A percentile compares a stretch with the other conserved stretches of the same genome.
Conservation (phyloP, 192 early-diverging fungal species). For the Chytriomyces sp. region DNA sequence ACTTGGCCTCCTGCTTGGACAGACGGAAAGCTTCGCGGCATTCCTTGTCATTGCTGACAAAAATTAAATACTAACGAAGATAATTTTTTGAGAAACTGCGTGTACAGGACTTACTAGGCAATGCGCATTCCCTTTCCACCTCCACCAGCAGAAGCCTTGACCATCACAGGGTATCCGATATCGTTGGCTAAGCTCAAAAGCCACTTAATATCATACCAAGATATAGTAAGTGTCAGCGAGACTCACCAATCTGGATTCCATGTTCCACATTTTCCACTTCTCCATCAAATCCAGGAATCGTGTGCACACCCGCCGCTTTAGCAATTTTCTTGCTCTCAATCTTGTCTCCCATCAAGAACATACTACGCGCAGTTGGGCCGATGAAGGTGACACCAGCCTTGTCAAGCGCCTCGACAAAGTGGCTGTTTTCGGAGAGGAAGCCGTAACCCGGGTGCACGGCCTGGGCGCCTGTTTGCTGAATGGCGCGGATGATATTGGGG, state of each 20-base stretch:
- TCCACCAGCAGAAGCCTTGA: constrained; percentile 96
- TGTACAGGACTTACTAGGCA: constrained; percentile 69
- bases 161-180: constrained; percentile 99
- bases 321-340: constrained; percentile 97
- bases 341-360: constrained; percentile 97
- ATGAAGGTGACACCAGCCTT: constrained; percentile 81
- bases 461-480: constrained; percentile 75
- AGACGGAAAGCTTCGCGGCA: constrained; percentile 77
- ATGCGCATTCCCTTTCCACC: constrained; percentile 99
- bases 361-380: constrained; percentile 90
- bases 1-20: constrained; percentile 75
- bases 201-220: neutral
- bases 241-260: constrained; percentile 68
- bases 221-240: constrained; percentile 6
- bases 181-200: constrained; percentile 61
- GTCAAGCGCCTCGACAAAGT: constrained; percentile 79
- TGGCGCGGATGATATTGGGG: constrained; percentile 75
- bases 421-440: constrained; percentile 88
- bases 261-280: constrained; percentile 73
- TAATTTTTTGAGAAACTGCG: constrained; percentile 77
- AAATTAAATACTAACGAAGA: constrained; percentile 69
- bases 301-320: constrained; percentile 81
- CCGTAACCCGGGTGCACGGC: constrained; percentile 94
- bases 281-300: constrained; percentile 88
- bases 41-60: constrained; percentile 83